Evolutionary conservation across 129 eudicot species (phyloP), one percentile per base, ranked within the genome.

Genomic region (Artemisia annua): DNA sequence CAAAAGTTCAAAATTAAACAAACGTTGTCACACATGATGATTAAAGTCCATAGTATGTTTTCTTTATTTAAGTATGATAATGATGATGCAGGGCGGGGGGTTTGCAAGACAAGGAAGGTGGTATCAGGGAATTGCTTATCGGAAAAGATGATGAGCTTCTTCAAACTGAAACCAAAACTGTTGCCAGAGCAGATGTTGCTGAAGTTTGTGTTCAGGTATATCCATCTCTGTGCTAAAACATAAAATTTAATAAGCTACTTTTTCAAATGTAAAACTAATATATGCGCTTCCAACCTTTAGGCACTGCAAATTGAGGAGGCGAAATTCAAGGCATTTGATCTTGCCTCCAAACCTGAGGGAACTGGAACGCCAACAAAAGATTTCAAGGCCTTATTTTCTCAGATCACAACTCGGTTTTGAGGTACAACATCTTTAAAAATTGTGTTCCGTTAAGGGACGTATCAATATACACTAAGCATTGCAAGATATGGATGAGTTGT

Each of bases 101-200:
- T 49, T 83, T 94, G 87, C 98, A 84, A 83, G 98, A 94, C 73
- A 94, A 90, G 83, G 92, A 88, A 59, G 98, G 98, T 3, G 97
- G 98, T 26, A 14, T 86, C 26, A 77, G 98, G 8, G 95, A 93
- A 75, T 79, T 94, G 65, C 76, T 94, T 70, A 80, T 86, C 19
- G 98, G 98, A 72, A 94, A 94, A 67, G 97, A 94, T 43, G 98
- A 94, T 10, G 98, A 94, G 70, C 93, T 94, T 78, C 98, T 94
- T 66, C 63, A 82, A 77, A 86, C 96, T 39, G 97, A 94, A 11
- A 94, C 87, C 15, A 89, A 20, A 80, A 80, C 89, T 20, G 55
- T 94, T 72, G 79, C 97, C 5, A 87, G 98, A 72, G 81, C 98
- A 19, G 98, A 94, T 84, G 98, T 94, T 48, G 98, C 98, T 20